Conservation (phyloP, 192 early-diverging fungal genomes). For the Backusella psychrophila region DNA sequence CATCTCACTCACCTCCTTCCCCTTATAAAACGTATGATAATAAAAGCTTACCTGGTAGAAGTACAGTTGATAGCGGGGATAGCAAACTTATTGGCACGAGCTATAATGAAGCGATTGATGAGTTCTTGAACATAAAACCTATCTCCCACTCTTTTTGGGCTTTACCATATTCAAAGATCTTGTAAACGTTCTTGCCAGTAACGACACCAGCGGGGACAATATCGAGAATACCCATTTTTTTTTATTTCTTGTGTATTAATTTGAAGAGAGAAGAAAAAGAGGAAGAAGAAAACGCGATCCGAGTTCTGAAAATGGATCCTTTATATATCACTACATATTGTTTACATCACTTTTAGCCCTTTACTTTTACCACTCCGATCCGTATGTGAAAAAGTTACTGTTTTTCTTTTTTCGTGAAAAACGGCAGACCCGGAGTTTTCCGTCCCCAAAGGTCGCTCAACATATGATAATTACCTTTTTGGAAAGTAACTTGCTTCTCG, state of each 20-base stretch:
- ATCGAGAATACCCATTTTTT: conserved; percentile 72
- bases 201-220: conserved; percentile 90
- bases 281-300: not conserved
- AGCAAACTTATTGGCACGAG: conserved; percentile 80
- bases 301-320: not conserved
- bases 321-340: not conserved
- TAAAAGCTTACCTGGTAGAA: conserved; percentile 58
- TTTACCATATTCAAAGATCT: conserved; percentile 66
- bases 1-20: not conserved
- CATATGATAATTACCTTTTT: not conserved
- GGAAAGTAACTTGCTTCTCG: not conserved
- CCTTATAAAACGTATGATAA: not conserved
- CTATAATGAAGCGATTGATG: conserved; percentile 22
- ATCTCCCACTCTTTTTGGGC: not conserved
- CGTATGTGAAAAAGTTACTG: not conserved
- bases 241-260: not conserved
- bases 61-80: conserved; percentile 98
- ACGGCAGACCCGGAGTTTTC: not conserved
- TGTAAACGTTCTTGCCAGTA: conserved; percentile 90
- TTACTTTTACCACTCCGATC: too few relatives aligned
- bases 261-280: not conserved
- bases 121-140: not conserved
- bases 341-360: too few relatives aligned
- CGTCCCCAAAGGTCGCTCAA: not conserved
- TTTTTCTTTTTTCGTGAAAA: not conserved